Evolutionary conservation across 768 basidiomycete genomes (phyloP), one percentile per base, ranked within the genome.

Genomic region (Boletus pseudo-olivaceus): DNA sequence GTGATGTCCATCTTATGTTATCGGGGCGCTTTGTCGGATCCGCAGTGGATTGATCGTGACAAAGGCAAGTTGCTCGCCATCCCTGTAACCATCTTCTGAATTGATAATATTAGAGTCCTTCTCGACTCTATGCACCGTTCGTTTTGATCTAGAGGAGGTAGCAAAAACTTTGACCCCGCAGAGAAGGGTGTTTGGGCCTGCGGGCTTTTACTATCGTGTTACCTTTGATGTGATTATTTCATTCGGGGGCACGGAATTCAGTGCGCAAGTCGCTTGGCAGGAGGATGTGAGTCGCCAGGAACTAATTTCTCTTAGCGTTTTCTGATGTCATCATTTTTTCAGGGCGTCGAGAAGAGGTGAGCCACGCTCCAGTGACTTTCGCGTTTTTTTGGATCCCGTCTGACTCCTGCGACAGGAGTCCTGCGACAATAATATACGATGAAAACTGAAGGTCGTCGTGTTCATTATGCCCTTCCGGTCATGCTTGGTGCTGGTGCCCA

Each of bases 161-260:
- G 47, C 54, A 1, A 47, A 48, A 17, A 26, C 52, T 1, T 34
- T 61, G 30, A 26, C 20, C 5, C 54, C 51, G 0, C 35, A 5
- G 30, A 49, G 12, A 9, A 63, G 43, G 19, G 0, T 38, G 15
- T 39, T 17, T 0, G 55, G 47, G 8, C 29, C 29, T 19, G 7
- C 0, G 2, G 61, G 61, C 2, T 10, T 27, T n/a, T 64, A 51
- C 47, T 62, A 56, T 34, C 0, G 5, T 1, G 29, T 62, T 7
- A 3, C 2, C 10, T 1, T 61, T 20, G 54, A 49, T 7, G 58
- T 62, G 32, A 53, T 62, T 14, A 45, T 60, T 19, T 49, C 47
- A 15, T 62, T 64, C 11, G 61, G 61, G 41, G 23, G 27, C 26
- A 60, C 62, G 1, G 61, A 63, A 86, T 52, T 38, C 23, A 53